Conservation (phyloP, 2,329 filamentous ascomycete species). For the Trichoderma simmonsii region DNA sequence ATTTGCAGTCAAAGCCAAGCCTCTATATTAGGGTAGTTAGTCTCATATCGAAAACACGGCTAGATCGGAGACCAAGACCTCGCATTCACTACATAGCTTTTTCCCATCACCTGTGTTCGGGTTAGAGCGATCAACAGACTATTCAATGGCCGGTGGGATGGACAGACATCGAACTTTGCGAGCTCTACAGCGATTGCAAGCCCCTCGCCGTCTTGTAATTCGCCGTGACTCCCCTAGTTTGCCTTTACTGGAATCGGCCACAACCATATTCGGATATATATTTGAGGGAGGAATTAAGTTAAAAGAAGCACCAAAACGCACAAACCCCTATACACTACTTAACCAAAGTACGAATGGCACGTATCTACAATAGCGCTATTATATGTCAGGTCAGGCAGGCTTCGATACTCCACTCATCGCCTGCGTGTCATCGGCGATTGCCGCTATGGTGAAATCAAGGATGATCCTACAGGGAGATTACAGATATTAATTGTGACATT, state of each 20-base stretch:
- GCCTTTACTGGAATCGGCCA: not conserved
- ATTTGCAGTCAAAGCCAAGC: not conserved
- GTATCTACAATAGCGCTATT: not conserved
- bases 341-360: not conserved
- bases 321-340: not conserved
- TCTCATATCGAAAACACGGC: not conserved
- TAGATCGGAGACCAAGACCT: not conserved
- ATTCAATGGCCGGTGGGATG: not conserved
- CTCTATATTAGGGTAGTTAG: not conserved
- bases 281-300: not conserved
- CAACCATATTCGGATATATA: not conserved
- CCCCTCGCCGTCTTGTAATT: not conserved
- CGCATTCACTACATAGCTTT: not conserved
- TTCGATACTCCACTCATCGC: not conserved
- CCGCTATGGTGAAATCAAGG: not conserved
- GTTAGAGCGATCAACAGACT: not conserved
- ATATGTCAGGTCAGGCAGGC: not conserved
- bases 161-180: not conserved
- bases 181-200: not conserved
- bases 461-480: not conserved
- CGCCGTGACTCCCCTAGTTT: not conserved
- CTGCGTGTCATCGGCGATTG: not conserved
- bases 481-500: not conserved
- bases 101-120: not conserved
- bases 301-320: not conserved